phyloP scores from a whole-genome alignment of 805 yeast species.

The Candida boidinii region DNA sequence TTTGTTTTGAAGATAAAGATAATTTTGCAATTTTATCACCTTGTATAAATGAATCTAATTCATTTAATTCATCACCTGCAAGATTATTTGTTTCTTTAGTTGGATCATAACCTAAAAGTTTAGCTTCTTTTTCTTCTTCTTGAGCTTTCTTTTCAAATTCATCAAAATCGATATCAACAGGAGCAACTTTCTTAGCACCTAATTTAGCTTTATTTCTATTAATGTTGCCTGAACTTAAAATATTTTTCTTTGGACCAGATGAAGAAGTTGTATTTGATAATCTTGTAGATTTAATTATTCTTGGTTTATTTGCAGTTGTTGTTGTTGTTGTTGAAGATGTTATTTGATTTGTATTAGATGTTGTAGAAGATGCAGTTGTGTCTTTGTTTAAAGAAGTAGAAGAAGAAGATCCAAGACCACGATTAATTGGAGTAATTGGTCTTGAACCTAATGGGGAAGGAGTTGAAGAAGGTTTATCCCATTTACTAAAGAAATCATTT shows the following conservation, averaged over 20 bases:
- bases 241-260: conserved; percentile 20
- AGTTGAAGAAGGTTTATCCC: conserved; percentile 71
- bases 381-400: conserved; percentile 20
- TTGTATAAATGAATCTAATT: conserved; percentile 8
- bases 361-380: conserved; percentile 12
- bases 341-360: conserved; percentile 22
- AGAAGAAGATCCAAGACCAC: conserved; percentile 4
- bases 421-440: conserved; percentile 31
- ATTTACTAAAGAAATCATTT: conserved; percentile 86
- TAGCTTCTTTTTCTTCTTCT: conserved; percentile 67
- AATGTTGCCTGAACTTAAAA: conserved; percentile 29
- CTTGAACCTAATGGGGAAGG: conserved; percentile 40
- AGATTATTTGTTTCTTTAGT: conserved; percentile 10
- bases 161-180: conserved; percentile 46
- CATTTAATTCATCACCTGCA: conserved; percentile 2
- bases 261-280: conserved; percentile 7
- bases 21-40: conserved; percentile 4
- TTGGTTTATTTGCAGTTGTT: conserved; percentile 19
- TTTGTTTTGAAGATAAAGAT: background rate
- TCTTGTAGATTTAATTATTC: conserved; percentile 21
- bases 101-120: conserved; percentile 44
- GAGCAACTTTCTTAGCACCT: conserved; percentile 46
- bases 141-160: conserved; percentile 70
- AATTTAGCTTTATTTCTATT: conserved; percentile 51
- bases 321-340: conserved; percentile 17